A percentile compares a stretch with the other conserved stretches of the same genome.
Conservation (phyloP, 176 grass and related monocot genomes). For the Puccinellia tenuiflora region DNA sequence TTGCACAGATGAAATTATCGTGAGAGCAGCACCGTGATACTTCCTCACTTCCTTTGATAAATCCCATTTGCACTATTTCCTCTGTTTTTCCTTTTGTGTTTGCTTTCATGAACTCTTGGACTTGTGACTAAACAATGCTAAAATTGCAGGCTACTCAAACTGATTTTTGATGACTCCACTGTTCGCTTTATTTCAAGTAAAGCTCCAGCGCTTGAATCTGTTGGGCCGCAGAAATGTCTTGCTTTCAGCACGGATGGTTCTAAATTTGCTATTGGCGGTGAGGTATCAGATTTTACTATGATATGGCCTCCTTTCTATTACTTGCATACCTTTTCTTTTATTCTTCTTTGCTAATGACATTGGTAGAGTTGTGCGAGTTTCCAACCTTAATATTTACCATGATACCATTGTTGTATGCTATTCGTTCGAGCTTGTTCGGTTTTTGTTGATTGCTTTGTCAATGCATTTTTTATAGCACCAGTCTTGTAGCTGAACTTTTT, state of each 20-base stretch:
- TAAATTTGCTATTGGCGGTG: conserved; percentile 90
- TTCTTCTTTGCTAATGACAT: neutral
- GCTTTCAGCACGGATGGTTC: conserved; percentile 90
- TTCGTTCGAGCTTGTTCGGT: neutral
- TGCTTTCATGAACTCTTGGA: neutral
- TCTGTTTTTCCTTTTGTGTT: neutral
- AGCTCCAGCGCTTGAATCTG: conserved; percentile 52
- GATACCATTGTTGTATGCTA: neutral
- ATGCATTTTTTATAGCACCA: neutral
- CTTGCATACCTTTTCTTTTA: neutral
- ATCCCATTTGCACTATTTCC: neutral
- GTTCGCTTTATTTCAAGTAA: conserved; percentile 54
- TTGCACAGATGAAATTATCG: neutral
- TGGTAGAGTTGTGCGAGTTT: neutral
- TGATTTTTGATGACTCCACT: conserved; percentile 52
- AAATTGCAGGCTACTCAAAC: conserved; percentile 63
- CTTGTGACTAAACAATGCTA: neutral
- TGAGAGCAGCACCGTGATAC: neutral
- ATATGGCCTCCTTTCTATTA: neutral
- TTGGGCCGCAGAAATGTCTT: conserved; percentile 88
- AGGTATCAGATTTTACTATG: conserved; percentile 46
- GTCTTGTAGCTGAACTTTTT: conserved; percentile 20
- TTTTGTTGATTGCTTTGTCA: neutral
- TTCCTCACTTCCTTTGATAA: conserved; percentile 8
- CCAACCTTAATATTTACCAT: neutral